Percentiles rank a stretch among this genome's conserved stretches.
phyloP scores from a whole-genome alignment of 306 rosid species.

The Pachyrhizus erosus region DNA sequence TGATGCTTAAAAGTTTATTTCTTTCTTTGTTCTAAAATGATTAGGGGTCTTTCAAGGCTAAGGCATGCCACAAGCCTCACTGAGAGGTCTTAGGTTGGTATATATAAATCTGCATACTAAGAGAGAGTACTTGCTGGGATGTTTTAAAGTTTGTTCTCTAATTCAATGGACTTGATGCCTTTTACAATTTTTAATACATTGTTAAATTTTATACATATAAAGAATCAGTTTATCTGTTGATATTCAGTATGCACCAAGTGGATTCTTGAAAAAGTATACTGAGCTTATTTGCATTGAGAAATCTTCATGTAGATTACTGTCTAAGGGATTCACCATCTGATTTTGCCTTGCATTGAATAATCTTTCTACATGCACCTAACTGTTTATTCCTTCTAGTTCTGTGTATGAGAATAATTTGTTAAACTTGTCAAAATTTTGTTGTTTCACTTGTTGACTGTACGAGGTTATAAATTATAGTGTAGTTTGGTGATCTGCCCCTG shows the following conservation, averaged over 20 bases:
- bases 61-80: conserved; percentile 25
- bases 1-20: background rate
- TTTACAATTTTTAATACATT: background rate
- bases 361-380: background rate
- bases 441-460: background rate
- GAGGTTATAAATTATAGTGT: background rate
- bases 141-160: background rate
- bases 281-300: conserved; percentile 14
- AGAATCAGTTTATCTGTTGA: conserved; percentile 6
- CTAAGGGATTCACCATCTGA: conserved; percentile 30
- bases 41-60: conserved; percentile 19
- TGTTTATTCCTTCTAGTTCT: conserved; percentile 18
- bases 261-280: conserved; percentile 1
- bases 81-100: background rate
- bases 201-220: conserved; percentile 1
- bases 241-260: conserved; percentile 23
- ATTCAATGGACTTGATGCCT: conserved; percentile 27
- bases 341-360: conserved; percentile 25
- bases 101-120: background rate
- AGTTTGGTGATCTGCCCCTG: conserved; percentile 23
- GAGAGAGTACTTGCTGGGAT: background rate
- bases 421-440: background rate
- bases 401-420: background rate
- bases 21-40: background rate
- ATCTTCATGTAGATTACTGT: conserved; percentile 17